Conservation (phyloP, 225 moss, liverwort and hornwort species). For the Sphagnum contortum region DNA sequence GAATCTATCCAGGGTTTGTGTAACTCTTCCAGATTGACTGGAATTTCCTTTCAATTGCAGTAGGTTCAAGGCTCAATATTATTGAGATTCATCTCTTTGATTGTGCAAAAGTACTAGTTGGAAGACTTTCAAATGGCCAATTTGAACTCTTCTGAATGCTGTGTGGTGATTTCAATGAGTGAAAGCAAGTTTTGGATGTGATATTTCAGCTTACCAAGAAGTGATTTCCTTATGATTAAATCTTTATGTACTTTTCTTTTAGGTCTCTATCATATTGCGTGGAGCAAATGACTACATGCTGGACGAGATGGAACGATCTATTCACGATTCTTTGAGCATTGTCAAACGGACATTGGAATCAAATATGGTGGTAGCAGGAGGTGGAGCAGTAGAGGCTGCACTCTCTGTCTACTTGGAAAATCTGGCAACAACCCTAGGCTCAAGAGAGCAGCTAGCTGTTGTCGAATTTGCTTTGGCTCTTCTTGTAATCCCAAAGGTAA, state of each 20-base stretch:
- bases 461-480: slow-evolving; percentile 86
- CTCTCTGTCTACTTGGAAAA: slow-evolving; percentile 72
- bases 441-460: slow-evolving; percentile 73
- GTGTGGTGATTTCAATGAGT: too few relatives aligned
- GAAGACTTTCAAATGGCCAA: too few relatives aligned
- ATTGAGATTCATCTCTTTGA: too few relatives aligned
- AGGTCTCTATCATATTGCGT: slow-evolving; percentile 78
- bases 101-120: too few relatives aligned
- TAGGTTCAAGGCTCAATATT: too few relatives aligned
- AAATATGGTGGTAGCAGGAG: slow-evolving; percentile 72
- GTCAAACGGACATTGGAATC: slow-evolving; percentile 85
- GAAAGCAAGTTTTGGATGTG: too few relatives aligned
- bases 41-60: too few relatives aligned
- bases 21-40: too few relatives aligned
- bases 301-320: slow-evolving; percentile 84
- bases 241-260: neutral
- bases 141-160: too few relatives aligned
- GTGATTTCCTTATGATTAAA: neutral
- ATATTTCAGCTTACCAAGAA: too few relatives aligned
- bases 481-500: slow-evolving; percentile 74
- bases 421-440: slow-evolving; percentile 71
- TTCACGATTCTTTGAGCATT: slow-evolving; percentile 77
- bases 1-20: too few relatives aligned
- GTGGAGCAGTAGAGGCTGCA: slow-evolving; percentile 77
- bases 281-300: slow-evolving; percentile 82